Base-by-base conservation (phyloP, 2,329 filamentous ascomycete genomes). In the Epichloe hybrida region DNA sequence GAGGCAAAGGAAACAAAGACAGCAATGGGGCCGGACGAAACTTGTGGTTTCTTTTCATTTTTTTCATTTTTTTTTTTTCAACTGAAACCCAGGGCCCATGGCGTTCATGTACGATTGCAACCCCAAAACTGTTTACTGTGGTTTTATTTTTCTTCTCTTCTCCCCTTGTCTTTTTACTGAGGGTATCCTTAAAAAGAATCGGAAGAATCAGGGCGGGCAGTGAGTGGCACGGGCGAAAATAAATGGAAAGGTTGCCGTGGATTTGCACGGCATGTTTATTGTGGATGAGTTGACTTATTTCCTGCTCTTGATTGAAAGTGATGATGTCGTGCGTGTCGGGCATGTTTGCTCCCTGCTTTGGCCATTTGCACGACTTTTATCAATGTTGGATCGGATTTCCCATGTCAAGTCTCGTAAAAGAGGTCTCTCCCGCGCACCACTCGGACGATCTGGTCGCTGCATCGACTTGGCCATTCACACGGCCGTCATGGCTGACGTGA, bases 71-170 rank as follows among this genome's bases (percentile, higher is more conserved):
- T 23, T 23, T 23, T 27, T 8, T 42, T 43, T 39, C 34, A 46
- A 52, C 50, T 52, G 35, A 46, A 52, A 44, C 37, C 34, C 57
- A 52, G 50, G 53, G 50, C 52, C 53, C 53, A 55, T 53, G 61
- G 50, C 62, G 61, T 63, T 64, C 57, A 59, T 67, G 64, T 67
- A 67, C 64, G 61, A 67, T 67, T 65, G 63, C 64, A 44, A 47
- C 45, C 46, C 43, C 48, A 20, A 45, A 48, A 53, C 52, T 56
- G 52, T 57, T 52, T 49, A 44, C 34, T 44, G 49, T 54, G 54
- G 54, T 47, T 48, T 48, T 54, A 52, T 60, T 61, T 61, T 34
- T 48, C 37, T 58, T 59, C 59, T 21, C 39, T 41, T 55, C 48
- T 50, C 34, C 27, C 51, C 52, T 21, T 48, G 52, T 43, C 48